These are phyloP conservation scores for Hysterangium stoloniferum DNA, from an alignment of 768 basidiomycete species.

Conservation along the genomic window DNA sequence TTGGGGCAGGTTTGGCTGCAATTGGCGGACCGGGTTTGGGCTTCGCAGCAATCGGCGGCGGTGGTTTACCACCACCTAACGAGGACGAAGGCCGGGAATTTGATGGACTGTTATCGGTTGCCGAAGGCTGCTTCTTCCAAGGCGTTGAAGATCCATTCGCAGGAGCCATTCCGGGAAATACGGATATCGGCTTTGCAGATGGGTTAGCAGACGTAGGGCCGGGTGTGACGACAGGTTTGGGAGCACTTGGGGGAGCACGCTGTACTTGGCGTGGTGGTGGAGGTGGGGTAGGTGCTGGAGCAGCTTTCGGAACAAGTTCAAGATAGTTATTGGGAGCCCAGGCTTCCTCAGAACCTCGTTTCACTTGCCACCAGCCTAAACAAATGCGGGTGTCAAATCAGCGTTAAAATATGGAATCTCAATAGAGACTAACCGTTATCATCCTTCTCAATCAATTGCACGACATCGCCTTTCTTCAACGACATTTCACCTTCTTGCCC, in stretches of 20 bases:
- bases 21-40: constrained; percentile 54
- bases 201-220: constrained; percentile 47
- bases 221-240: constrained; percentile 24
- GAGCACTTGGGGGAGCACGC: constrained; percentile 36
- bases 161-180: constrained; percentile 69
- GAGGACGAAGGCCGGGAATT: constrained; percentile 47
- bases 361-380: constrained; percentile 92
- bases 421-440: constrained; percentile 55
- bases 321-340: constrained; percentile 96
- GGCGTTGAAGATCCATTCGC: constrained; percentile 63
- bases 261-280: constrained; percentile 50
- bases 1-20: constrained; percentile 46
- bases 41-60: constrained; percentile 57
- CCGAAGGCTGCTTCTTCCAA: constrained; percentile 55
- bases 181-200: constrained; percentile 70
- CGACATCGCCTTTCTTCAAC: constrained; percentile 82
- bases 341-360: constrained; percentile 72
- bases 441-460: constrained; percentile 87
- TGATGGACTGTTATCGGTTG: constrained; percentile 32
- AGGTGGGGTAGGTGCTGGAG: constrained; percentile 57
- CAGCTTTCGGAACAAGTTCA: constrained; percentile 65
- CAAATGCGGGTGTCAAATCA: not conserved
- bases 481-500: constrained; percentile 91
- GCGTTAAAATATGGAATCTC: not conserved
- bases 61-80: constrained; percentile 38